A percentile compares a stretch with the other conserved stretches of the same genome.
phyloP scores from a whole-genome alignment of 1,284 basidiomycete genomes.

The Cryptococcus sp. region DNA sequence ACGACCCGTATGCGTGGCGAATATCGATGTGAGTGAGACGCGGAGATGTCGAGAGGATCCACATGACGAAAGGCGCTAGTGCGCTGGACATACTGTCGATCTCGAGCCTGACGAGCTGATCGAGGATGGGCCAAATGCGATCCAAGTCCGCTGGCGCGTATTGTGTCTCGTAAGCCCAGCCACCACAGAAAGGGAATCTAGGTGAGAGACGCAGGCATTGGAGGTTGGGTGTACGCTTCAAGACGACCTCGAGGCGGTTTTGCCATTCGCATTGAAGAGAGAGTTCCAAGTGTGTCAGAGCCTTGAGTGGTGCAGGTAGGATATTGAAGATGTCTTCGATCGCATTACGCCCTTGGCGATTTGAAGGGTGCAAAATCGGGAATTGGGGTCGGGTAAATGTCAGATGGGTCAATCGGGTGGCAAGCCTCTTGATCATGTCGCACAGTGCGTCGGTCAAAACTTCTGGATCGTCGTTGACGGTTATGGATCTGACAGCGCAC shows the following conservation, averaged over 20 bases:
- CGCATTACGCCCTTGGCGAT: background rate
- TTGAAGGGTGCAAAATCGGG: conserved; percentile 1
- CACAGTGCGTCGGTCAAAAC: conserved; percentile 3
- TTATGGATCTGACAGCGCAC: conserved; percentile 10
- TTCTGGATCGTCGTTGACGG: conserved; percentile 13
- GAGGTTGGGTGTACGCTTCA: conserved; percentile 4
- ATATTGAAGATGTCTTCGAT: background rate
- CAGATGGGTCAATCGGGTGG: conserved; percentile 7
- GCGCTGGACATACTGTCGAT: conserved; percentile 10
- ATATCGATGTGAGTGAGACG: too few relatives aligned
- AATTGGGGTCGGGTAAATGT: conserved; percentile 1
- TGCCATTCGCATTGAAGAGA: conserved; percentile 11
- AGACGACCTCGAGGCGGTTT: background rate
- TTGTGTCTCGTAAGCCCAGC: background rate
- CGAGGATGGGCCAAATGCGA: conserved; percentile 5
- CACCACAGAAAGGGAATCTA: background rate
- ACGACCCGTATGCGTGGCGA: too few relatives aligned
- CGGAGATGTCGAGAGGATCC: too few relatives aligned
- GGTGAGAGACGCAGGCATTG: conserved; percentile 5
- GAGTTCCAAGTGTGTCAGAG: conserved; percentile 4
- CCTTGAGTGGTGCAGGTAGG: background rate
- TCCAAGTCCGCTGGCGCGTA: background rate
- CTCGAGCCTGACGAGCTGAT: conserved; percentile 4
- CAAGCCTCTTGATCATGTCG: conserved; percentile 9
- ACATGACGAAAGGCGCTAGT: background rate